Evolutionary conservation across 495 filamentous ascomycete species (phyloP), one percentile per base, ranked within the genome.

Genomic region (Aspergillus panamensis): DNA sequence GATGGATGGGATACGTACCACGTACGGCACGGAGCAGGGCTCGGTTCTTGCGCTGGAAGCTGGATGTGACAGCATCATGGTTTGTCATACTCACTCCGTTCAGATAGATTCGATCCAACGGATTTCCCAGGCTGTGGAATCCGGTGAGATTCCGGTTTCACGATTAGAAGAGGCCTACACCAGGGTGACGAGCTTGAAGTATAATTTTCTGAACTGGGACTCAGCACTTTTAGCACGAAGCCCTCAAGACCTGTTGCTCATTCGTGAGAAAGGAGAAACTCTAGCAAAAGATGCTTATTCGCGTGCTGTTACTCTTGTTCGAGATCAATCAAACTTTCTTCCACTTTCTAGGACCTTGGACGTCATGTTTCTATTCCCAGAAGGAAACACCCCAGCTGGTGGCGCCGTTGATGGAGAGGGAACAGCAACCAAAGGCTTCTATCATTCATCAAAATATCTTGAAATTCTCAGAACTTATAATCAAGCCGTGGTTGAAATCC

Each of bases 31-130:
- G 0, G 76, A 78, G 48, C 66, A 73, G 55, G 77, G 76, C 44
- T 69, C 78, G 1, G 70, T 79, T 25, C 69, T 81, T 42, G 73
- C 78, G 2, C 52, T 81, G 32, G 69, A 69, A 37, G 78, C 78
- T 29, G 78, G 78, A n/a, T 75, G 72, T 48, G 78, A 81, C 40
- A 78, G 77, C 33, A 66, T 77, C 13, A 80, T 80, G 77, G 68
- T 81, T 10, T 81, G 77, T 53, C 78, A 81, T 60, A 81, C 78
- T 8, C 78, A 74, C 53, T 62, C 66, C 10, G 75, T 74, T 25
- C 78, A 81, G 50, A 65, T 77, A 10, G 71, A 59, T 5, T 74
- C 78, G 3, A 77, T 81, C 25, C 67, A 73, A 42, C 59, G 64
- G 17, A 70, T 81, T 2, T 62, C 67, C 39, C 55, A 76, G 53